phyloP scores from a whole-genome alignment of 306 rosid genomes.

The Trichosanthes truncata region DNA sequence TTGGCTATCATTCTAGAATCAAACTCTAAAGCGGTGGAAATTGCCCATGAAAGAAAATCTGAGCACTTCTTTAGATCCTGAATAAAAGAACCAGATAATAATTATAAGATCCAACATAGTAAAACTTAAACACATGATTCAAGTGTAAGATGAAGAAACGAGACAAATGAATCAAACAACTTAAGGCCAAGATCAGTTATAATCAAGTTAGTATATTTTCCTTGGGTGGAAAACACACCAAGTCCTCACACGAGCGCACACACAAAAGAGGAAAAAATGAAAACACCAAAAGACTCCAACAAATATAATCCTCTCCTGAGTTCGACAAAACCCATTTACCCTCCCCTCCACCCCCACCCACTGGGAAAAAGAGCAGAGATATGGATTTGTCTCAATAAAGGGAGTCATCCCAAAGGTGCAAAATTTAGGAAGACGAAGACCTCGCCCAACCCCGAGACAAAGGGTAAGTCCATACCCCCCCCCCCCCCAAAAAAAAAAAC shows the following conservation, averaged over 20 bases:
- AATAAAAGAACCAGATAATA: not conserved
- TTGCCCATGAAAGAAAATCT: slow-evolving; percentile 62
- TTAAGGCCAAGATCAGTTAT: not conserved
- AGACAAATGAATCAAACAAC: not conserved
- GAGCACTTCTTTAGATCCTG: slow-evolving; percentile 55
- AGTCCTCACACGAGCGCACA: not conserved
- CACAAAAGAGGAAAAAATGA: not conserved
- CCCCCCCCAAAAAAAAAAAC: no score
- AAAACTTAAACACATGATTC: not conserved
- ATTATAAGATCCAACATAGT: not conserved
- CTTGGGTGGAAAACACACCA: not conserved
- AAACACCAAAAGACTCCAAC: not conserved
- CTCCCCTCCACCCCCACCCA: not conserved
- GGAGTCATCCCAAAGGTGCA: no score
- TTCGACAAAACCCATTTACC: no score
- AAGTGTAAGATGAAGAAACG: not conserved
- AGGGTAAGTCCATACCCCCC: no score
- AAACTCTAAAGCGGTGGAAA: slow-evolving; percentile 42
- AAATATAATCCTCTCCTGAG: no score
- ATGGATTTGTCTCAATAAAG: no score
- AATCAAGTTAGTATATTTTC: not conserved
- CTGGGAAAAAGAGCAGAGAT: no score
- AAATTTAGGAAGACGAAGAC: no score
- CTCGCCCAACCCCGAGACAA: no score
- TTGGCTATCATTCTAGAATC: slow-evolving; percentile 30